Conservation (phyloP, 1,139 yeast species). For the Ogataea hybrid region DNA sequence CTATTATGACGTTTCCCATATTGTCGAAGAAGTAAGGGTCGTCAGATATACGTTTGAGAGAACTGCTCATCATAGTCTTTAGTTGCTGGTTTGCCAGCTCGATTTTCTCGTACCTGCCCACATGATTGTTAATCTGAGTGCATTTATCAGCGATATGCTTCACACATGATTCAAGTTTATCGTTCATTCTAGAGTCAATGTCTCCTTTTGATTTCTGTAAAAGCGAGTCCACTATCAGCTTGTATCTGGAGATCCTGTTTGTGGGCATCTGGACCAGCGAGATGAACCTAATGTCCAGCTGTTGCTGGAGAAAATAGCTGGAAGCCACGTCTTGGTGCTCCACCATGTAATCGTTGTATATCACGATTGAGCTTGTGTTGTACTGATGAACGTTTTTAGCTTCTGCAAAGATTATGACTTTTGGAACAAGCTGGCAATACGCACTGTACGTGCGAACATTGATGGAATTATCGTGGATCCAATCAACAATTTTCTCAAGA, state of each 20-base stretch:
- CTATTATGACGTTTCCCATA: constrained; percentile 27
- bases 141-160: constrained; percentile 30
- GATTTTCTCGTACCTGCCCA: constrained; percentile 22
- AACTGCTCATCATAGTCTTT: constrained; percentile 22
- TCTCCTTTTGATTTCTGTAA: constrained; percentile 25
- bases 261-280: constrained; percentile 57
- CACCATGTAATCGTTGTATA: constrained; percentile 31
- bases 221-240: constrained; percentile 45
- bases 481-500: constrained; percentile 31
- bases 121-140: constrained; percentile 32
- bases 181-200: constrained; percentile 15
- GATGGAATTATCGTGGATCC: constrained; percentile 34
- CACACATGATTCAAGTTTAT: constrained; percentile 16
- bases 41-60: constrained; percentile 14
- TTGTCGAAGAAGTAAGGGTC: constrained; percentile 28
- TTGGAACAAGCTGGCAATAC: constrained; percentile 43
- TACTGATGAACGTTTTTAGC: constrained; percentile 27
- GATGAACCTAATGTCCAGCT: constrained; percentile 30
- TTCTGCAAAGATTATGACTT: constrained; percentile 38
- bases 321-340: constrained; percentile 35
- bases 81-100: constrained; percentile 16
- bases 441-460: constrained; percentile 38
- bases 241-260: constrained; percentile 49
- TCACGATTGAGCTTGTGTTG: constrained; percentile 23
- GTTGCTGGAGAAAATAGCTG: constrained; percentile 36